These are phyloP conservation scores for Dichotomopilus funicola DNA, from an alignment of 2,329 filamentous ascomycete genomes.

Conservation along the genomic window DNA sequence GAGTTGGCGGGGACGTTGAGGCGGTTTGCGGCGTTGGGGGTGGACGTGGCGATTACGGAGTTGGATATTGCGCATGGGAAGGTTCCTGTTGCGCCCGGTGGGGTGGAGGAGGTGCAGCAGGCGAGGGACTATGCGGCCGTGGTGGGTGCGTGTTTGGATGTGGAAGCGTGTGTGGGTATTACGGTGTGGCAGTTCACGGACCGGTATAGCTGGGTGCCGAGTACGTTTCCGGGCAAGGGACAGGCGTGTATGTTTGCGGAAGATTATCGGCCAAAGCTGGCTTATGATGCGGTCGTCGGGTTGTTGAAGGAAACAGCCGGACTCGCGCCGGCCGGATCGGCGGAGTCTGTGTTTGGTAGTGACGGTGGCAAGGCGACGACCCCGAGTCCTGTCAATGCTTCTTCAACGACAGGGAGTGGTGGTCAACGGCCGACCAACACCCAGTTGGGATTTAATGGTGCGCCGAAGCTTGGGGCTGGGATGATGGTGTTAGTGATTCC, in stretches of 20 bases:
- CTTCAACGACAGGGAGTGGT: too few relatives aligned
- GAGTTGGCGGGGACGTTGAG: conserved; percentile 33
- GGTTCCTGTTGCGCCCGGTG: conserved; percentile 43
- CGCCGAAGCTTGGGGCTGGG: too few relatives aligned
- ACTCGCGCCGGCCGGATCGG: background rate
- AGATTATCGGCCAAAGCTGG: conserved; percentile 34
- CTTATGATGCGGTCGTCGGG: conserved; percentile 32
- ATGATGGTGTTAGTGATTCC: too few relatives aligned
- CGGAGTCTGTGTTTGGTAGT: background rate
- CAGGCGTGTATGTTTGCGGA: conserved; percentile 35
- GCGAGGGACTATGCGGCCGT: conserved; percentile 39
- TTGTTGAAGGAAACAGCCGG: conserved; percentile 18
- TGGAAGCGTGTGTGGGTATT: conserved; percentile 36
- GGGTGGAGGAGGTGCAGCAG: conserved; percentile 38
- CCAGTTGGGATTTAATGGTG: too few relatives aligned
- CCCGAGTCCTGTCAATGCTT: too few relatives aligned
- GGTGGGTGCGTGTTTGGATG: conserved; percentile 34
- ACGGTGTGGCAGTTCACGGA: conserved; percentile 40
- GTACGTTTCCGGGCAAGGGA: conserved; percentile 34
- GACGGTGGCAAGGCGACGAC: background rate
- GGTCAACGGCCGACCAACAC: too few relatives aligned
- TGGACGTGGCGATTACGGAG: conserved; percentile 48
- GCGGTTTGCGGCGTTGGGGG: conserved; percentile 35
- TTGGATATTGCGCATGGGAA: conserved; percentile 41
- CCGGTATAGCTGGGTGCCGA: conserved; percentile 30